Evolutionary conservation across 2,329 filamentous ascomycete genomes (phyloP).

Genomic region (Geosmithia morbida): DNA sequence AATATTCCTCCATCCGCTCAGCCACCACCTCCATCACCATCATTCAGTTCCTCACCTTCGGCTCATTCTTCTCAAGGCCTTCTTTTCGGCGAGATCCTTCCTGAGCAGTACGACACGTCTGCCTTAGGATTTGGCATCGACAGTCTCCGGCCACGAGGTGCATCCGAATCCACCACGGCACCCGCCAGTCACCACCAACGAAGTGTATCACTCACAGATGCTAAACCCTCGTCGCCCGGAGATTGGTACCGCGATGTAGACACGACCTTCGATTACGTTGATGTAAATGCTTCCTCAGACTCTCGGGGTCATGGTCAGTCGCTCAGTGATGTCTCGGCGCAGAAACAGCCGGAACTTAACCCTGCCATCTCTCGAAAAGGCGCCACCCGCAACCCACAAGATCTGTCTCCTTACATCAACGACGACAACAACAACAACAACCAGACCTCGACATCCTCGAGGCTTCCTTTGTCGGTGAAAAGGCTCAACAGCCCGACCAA

Average conservation of each 20-base stretch:
- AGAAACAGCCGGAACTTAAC: conserved; percentile 14
- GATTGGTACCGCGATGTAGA: conserved; percentile 43
- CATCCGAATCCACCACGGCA: conserved; percentile 50
- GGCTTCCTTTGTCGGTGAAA: conserved; percentile 29
- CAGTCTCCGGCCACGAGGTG: conserved; percentile 37
- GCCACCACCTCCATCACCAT: conserved; percentile 16
- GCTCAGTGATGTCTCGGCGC: conserved; percentile 43
- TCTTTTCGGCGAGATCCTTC: conserved; percentile 61
- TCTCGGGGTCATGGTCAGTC: conserved; percentile 28
- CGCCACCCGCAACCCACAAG: conserved; percentile 9
- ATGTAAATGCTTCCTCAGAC: conserved; percentile 9
- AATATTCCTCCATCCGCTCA: conserved; percentile 18
- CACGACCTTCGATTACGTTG: conserved; percentile 9
- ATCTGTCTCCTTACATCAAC: conserved; percentile 8
- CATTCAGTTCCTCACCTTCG: conserved; percentile 16
- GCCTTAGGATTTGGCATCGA: conserved; percentile 48
- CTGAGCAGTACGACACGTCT: conserved; percentile 37
- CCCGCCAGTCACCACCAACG: conserved; percentile 34
- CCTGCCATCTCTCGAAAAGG: conserved; percentile 16
- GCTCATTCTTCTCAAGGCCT: conserved; percentile 31
- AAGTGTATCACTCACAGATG: conserved; percentile 39
- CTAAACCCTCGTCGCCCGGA: conserved; percentile 49
- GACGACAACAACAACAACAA: too few species aligned
- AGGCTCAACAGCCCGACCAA: conserved; percentile 27
- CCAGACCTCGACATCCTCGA: conserved; percentile 21